Evolutionary conservation across 2,329 filamentous ascomycete genomes (phyloP), one percentile per base, ranked within the genome.

Genomic region (Sarocladiaceae sp.): DNA sequence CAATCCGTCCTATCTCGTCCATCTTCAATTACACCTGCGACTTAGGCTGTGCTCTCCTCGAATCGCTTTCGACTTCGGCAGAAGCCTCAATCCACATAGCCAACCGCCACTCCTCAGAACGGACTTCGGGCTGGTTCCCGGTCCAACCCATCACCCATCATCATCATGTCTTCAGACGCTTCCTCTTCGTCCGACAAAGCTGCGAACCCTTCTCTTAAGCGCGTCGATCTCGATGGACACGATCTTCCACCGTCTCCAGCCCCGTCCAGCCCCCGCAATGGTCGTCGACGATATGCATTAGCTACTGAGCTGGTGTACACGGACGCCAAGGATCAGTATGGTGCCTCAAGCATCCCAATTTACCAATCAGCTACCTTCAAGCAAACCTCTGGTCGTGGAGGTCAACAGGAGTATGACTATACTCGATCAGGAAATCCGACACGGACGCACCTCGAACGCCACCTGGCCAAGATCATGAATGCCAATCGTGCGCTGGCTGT

Each of bases 311-410:
- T 99, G 57, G 94, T 99, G 55, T 97, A 93, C 70, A 97, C 93
- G 50, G 94, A 99, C 62, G 85, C 87, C 67, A 94, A 87, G 71
- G 94, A 99, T 71, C 94, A 99, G 75, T 97, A 97, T 77, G 95
- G 95, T 65, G 83, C 94, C 53, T 96, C 90, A 61, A 97, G 92
- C 70, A 87, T 96, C 62, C 94, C 94, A 51, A 97, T 99, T 66
- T 99, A 99, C 71, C 94, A 96, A 80, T 96, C 90, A 47, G 95
- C 94, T 47, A 99, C 94, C 33, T 99, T 99, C 78, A 99, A 99
- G 74, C 94, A 97, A 72, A 82, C 82, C 20, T 90, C 87, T 17
- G 87, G 88, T 56, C 79, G 72, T 42, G 90, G 89, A 54, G 90
- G 90, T 55, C 88, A 83, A 59, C 77, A 82, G 64, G 92, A 97